Evolutionary conservation across 2,329 filamentous ascomycete genomes (phyloP).

Genomic region (Fusarium tanahbumbuense): DNA sequence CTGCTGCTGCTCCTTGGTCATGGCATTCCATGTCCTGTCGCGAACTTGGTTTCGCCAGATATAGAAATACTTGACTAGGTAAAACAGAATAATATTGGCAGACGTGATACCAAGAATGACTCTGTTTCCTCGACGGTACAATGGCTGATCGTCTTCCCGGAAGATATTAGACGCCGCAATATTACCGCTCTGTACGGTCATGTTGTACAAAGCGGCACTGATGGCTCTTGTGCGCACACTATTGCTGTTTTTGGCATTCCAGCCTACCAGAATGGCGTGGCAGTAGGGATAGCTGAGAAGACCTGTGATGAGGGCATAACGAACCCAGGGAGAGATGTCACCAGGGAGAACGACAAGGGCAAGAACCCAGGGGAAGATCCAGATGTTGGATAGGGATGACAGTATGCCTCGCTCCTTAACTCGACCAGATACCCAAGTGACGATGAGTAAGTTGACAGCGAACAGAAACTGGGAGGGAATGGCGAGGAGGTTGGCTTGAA

Average conservation of each 20-base stretch:
- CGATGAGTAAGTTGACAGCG: constrained; percentile 59
- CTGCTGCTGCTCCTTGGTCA: constrained; percentile 59
- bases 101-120: constrained; percentile 60
- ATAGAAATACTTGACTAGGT: constrained; percentile 60
- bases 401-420: constrained; percentile 59
- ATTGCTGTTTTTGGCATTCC: constrained; percentile 71
- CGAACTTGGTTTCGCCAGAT: constrained; percentile 60
- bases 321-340: constrained; percentile 55
- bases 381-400: constrained; percentile 60
- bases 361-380: constrained; percentile 62
- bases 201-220: constrained; percentile 71
- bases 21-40: constrained; percentile 56
- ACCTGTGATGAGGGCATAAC: constrained; percentile 53
- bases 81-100: constrained; percentile 61
- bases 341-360: constrained; percentile 56
- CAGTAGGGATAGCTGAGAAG: constrained; percentile 62
- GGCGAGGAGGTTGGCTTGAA: constrained; percentile 59
- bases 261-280: constrained; percentile 62
- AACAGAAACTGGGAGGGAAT: constrained; percentile 60
- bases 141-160: constrained; percentile 64
- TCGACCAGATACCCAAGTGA: constrained; percentile 59
- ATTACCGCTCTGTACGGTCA: constrained; percentile 59
- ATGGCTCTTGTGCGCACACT: constrained; percentile 72
- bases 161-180: constrained; percentile 58
- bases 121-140: constrained; percentile 63